Evolutionary conservation across 805 yeast species (phyloP), one percentile per base, ranked within the genome.

Genomic region (Wickerhamiella musiphila): DNA sequence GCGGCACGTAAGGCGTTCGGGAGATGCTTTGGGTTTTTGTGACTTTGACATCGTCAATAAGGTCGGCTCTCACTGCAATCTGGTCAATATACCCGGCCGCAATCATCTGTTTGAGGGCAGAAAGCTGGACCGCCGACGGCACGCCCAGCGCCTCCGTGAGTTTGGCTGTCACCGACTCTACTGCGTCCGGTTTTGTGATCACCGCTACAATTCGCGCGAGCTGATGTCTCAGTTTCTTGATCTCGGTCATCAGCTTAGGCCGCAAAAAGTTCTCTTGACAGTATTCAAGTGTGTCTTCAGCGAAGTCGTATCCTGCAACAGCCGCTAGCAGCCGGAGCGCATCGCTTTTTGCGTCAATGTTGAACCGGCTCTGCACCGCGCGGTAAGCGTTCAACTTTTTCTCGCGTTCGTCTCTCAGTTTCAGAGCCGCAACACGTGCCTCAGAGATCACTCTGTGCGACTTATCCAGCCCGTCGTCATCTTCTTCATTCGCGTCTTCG

Each of bases 41-140:
- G 3, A 75, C 53, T 29, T 54, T 60, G 6, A 70, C 61, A 13
- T 78, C 93, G 1, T 72, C 60, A 13, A 78, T 71, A 5, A 72
- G 43, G 47, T 84, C 95, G 1, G 81, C 84, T 39, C 96, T 63
- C 11, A 81, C 67, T 1, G 93, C 93, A 15, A 86, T 66, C 48
- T 79, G 93, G 52, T 90, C 99, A 24, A 90, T 64, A 46, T 78
- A 90, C 0, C 96, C 98, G 0, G 95, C 75, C 5, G 94, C 69
- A 3, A 86, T 62, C 72, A 90, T 84, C 54, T 90, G 99, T 47
- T 82, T 84, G 39, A 90, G 54, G 1, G 90, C 77, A 33, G 70
- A 66, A 4, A 82, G 49, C 55, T 90, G 98, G 5, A 55, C 49
- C 23, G 68, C 66, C 6, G 65, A 56, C 1, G 95, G 95, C 5